Percentiles rank a stretch among this genome's conserved stretches.
Evolutionary conservation across 768 basidiomycete genomes (phyloP).

Genomic region (Pluteus cervinus): DNA sequence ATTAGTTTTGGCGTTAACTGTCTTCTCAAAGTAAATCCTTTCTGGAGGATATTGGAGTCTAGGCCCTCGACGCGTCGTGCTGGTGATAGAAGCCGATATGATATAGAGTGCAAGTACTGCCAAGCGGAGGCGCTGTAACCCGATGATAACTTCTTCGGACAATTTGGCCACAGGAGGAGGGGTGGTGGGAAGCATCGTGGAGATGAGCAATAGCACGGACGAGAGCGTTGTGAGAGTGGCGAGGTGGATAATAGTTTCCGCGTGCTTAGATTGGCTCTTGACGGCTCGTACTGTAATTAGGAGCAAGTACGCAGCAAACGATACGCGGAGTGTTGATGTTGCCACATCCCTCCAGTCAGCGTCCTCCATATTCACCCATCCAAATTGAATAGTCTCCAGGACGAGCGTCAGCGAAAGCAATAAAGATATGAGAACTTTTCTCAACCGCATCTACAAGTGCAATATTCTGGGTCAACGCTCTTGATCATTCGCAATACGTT

Average conservation of each 20-base stretch:
- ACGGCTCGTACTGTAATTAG: conserved; percentile 47
- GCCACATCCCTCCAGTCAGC: conserved; percentile 24
- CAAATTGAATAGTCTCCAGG: conserved; percentile 48
- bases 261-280: conserved; percentile 44
- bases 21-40: conserved; percentile 70
- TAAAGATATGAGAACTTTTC: conserved; percentile 48
- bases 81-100: conserved; percentile 29
- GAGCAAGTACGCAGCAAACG: conserved; percentile 56
- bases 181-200: too few relatives aligned
- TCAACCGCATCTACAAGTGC: conserved; percentile 43
- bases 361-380: conserved; percentile 36
- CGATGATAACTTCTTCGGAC: conserved; percentile 14
- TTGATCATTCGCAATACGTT: not conserved
- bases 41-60: conserved; percentile 68
- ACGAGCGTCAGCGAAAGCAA: conserved; percentile 41
- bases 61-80: conserved; percentile 71
- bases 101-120: conserved; percentile 44
- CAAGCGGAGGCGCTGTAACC: conserved; percentile 49
- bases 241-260: conserved; percentile 55
- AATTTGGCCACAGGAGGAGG: conserved; percentile 24
- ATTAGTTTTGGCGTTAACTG: conserved; percentile 51
- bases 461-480: not conserved
- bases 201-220: conserved; percentile 29
- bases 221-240: conserved; percentile 48
- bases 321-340: conserved; percentile 37